These are phyloP conservation scores for Alternaria arbusti DNA, from an alignment of 2,329 filamentous ascomycete species.

Conservation along the genomic window DNA sequence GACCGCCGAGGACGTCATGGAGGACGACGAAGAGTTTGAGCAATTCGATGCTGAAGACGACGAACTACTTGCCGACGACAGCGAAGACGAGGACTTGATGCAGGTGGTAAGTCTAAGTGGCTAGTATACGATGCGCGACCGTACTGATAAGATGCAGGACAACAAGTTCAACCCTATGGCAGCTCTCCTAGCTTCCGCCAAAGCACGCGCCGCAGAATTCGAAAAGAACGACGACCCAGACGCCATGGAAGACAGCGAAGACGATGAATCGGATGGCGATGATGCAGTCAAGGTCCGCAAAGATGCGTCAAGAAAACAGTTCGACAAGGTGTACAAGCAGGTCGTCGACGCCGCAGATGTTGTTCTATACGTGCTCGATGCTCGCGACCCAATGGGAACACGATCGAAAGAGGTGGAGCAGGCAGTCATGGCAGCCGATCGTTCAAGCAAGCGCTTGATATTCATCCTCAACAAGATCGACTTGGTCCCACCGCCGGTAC, in stretches of 20 bases:
- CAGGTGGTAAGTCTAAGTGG: constrained; percentile 54
- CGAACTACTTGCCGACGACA: constrained; percentile 54
- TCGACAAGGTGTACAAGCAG: constrained; percentile 95
- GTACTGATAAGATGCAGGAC: constrained; percentile 52
- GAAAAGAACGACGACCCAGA: constrained; percentile 67
- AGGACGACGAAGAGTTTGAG: constrained; percentile 46
- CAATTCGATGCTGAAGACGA: constrained; percentile 60
- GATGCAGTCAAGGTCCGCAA: constrained; percentile 42
- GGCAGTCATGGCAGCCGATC: constrained; percentile 85
- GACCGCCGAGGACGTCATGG: constrained; percentile 44
- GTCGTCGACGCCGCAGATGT: constrained; percentile 90
- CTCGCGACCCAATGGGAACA: constrained; percentile 88
- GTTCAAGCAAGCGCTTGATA: constrained; percentile 84
- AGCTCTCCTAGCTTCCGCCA: constrained; percentile 84
- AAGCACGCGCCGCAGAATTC: constrained; percentile 77
- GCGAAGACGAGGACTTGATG: constrained; percentile 63
- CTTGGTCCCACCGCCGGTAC: constrained; percentile 79
- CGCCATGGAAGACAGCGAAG: constrained; percentile 64
- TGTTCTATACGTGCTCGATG: constrained; percentile 90
- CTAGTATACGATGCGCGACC: neutral
- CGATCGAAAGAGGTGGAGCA: constrained; percentile 90
- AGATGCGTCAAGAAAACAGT: constrained; percentile 80
- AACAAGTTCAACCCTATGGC: constrained; percentile 86
- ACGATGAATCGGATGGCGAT: constrained; percentile 55
- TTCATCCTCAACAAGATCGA: constrained; percentile 96